Conservation (phyloP, 306 rosid species). For the Vigna unguiculata region DNA sequence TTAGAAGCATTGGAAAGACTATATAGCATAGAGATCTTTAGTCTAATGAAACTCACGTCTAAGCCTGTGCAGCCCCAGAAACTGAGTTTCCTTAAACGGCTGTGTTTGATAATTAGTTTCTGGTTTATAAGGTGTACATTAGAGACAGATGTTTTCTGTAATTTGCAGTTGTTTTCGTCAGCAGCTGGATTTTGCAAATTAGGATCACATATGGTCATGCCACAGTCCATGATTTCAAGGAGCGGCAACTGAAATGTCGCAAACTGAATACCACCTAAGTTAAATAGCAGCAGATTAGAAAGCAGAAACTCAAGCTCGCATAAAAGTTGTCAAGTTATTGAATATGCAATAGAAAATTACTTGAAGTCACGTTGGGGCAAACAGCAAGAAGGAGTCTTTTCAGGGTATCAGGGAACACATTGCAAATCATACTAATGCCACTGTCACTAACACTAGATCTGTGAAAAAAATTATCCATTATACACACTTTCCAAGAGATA, state of each 20-base stretch:
- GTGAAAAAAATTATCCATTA: constrained; percentile 45
- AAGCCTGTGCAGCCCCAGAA: constrained; percentile 98
- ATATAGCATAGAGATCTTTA: constrained; percentile 8
- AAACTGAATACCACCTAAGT: constrained; percentile 92
- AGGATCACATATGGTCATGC: constrained; percentile 90
- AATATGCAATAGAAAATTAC: constrained; percentile 56
- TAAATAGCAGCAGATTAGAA: constrained; percentile 35
- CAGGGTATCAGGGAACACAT: constrained; percentile 80
- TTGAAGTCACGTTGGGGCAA: constrained; percentile 94
- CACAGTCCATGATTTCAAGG: constrained; percentile 98
- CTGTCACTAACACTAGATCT: constrained; percentile 95
- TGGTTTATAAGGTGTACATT: constrained; percentile 69
- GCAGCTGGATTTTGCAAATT: constrained; percentile 51
- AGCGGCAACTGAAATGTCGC: constrained; percentile 90
- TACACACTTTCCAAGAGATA: constrained; percentile 28
- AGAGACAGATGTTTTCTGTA: constrained; percentile 48
- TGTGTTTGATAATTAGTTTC: constrained; percentile 88
- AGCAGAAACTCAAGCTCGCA: constrained; percentile 33
- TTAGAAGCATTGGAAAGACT: constrained; percentile 30
- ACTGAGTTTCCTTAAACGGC: constrained; percentile 83
- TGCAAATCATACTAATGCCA: constrained; percentile 96
- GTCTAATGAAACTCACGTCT: constrained; percentile 68
- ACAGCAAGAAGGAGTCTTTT: constrained; percentile 92
- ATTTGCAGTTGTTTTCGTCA: constrained; percentile 49
- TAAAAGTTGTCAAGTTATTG: constrained; percentile 20